Evolutionary conservation across 805 yeast species (phyloP), one percentile per base, ranked within the genome.

Genomic region (Candida boleticola): DNA sequence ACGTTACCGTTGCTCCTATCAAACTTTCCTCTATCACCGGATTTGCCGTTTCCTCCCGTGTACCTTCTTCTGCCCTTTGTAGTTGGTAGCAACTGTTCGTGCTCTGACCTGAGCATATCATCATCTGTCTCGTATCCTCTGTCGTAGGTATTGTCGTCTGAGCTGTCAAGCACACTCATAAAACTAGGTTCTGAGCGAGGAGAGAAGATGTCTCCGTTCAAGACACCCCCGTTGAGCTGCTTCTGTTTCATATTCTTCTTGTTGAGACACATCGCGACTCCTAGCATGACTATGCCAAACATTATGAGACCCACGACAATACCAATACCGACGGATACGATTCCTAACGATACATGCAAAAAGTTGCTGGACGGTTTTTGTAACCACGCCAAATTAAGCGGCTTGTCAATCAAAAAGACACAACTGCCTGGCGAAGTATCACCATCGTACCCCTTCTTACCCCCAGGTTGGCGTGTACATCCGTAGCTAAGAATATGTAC

Each of bases 301-400:
- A 69, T 51, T 3, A 82, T 49, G 23, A 82, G 68, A 0, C 92
- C 92, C 6, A 83, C 53, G 1, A 84, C 61, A 3, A 83, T 65
- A 5, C 93, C 95, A 21, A 85, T 60, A 0, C 82, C 82, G 25
- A 85, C 64, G 11, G 92, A 86, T 16, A 82, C 72, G 40, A 79
- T 72, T 4, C 93, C 89, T 29, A 86, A 61, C 46, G 76, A 83
- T 19, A 85, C 60, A 45, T 77, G 84, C 35, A 80, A 65, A 43
- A 68, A 66, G 36, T 54, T 56, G 27, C 76, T 73, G 17, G 71
- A 55, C 5, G 52, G 66, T n/a, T 53, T 49, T 25, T 74, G 73
- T 4, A 83, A 57, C 93, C 95, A 85, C 1, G 60, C 57, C 19
- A 83, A 73, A 29, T 77, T 75, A n/a, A 86, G 64, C 1, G 90